phyloP scores from a whole-genome alignment of 1,284 basidiomycete genomes.

The Fereydounia khargensis region DNA sequence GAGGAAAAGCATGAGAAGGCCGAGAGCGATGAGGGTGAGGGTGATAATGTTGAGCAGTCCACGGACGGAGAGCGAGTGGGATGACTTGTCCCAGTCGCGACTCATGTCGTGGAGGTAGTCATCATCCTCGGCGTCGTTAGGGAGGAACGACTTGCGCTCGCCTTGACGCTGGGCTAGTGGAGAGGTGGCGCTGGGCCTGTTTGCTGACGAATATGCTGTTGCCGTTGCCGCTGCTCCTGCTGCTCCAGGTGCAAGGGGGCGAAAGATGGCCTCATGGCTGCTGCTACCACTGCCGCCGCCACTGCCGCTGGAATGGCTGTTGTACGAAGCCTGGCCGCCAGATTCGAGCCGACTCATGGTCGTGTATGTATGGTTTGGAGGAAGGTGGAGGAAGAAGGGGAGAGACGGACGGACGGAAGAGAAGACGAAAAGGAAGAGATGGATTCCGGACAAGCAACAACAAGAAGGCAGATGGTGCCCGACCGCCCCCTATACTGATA shows the following conservation, averaged over 20 bases:
- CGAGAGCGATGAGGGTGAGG: slow-evolving; percentile 34
- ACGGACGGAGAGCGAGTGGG: slow-evolving; percentile 30
- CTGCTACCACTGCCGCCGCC: no score
- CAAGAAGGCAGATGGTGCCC: no score
- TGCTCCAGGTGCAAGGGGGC: background rate
- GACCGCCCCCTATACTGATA: no score
- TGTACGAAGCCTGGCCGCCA: no score
- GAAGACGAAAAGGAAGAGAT: no score
- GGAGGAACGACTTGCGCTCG: slow-evolving; percentile 1
- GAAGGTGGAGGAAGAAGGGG: no score
- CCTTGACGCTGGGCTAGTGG: background rate
- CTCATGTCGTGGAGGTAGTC: slow-evolving; percentile 46
- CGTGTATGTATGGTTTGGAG: no score
- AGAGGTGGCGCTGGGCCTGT: background rate
- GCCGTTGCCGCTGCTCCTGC: background rate
- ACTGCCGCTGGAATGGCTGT: no score
- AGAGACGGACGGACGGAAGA: no score
- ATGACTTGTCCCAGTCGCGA: slow-evolving; percentile 34
- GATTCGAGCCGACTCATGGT: no score
- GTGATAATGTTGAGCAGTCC: slow-evolving; percentile 48
- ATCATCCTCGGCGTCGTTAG: slow-evolving; percentile 36
- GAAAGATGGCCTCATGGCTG: no score
- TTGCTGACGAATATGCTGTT: background rate
- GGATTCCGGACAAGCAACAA: no score
- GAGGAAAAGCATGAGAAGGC: slow-evolving; percentile 49